Percentiles rank a stretch among this genome's conserved stretches.
These are phyloP conservation scores for Acmispon strigosus DNA, from an alignment of 306 rosid genomes.

Conservation along the genomic window DNA sequence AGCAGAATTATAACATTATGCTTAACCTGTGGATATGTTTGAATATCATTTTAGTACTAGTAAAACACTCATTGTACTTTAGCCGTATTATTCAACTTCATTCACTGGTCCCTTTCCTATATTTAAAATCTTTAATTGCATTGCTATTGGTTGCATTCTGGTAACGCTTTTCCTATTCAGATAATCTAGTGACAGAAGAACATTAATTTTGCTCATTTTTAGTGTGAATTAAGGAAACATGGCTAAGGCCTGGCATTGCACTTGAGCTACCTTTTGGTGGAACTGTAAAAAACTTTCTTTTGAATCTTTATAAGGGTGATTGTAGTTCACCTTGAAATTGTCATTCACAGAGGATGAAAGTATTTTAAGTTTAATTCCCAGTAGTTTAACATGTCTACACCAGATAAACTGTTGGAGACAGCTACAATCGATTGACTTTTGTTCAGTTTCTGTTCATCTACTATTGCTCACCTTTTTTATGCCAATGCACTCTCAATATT, in stretches of 20 bases:
- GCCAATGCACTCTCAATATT: background rate
- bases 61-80: background rate
- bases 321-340: background rate
- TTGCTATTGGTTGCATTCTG: background rate
- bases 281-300: constrained; percentile 3
- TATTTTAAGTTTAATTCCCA: background rate
- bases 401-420: background rate
- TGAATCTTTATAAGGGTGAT: background rate
- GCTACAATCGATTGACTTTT: background rate
- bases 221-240: background rate
- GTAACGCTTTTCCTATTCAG: background rate
- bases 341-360: background rate
- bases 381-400: background rate
- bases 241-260: background rate
- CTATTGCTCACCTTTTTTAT: background rate
- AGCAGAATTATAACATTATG: background rate
- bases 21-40: background rate
- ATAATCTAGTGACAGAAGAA: background rate
- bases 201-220: background rate
- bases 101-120: background rate
- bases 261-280: background rate
- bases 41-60: background rate
- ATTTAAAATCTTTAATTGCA: background rate
- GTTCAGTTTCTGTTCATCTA: background rate
- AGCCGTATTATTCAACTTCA: background rate